Evolutionary conservation across 345 rosid species (phyloP).

Genomic region (Populus davidiana): DNA sequence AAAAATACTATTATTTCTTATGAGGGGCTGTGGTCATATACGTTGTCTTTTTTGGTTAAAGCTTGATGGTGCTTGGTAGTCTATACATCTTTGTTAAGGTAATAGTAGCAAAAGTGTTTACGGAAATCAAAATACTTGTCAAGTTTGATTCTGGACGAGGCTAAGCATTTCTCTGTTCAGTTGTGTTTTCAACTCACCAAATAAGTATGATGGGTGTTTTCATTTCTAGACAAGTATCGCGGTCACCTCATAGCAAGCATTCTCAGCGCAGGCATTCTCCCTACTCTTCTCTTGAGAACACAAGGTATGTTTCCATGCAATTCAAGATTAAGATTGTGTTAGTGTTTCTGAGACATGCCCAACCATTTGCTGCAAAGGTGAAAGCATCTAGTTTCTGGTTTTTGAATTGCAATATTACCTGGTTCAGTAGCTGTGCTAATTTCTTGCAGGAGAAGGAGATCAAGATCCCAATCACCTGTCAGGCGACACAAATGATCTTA

Average conservation of each 20-base stretch:
- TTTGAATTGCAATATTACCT: background rate
- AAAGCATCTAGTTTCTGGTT: constrained; percentile 22
- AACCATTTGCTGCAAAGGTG: constrained; percentile 56
- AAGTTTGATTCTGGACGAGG: constrained; percentile 29
- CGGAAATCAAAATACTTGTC: constrained; percentile 19
- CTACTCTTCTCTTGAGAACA: constrained; percentile 86
- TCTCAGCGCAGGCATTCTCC: constrained; percentile 96
- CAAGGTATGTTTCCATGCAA: constrained; percentile 56
- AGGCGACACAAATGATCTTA: constrained; percentile 46
- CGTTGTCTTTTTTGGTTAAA: background rate
- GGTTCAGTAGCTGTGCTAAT: constrained; percentile 4
- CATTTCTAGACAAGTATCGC: constrained; percentile 94
- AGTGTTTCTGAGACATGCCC: constrained; percentile 38
- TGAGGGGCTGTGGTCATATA: background rate
- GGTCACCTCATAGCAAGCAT: constrained; percentile 99
- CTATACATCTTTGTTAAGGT: constrained; percentile 4
- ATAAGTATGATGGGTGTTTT: constrained; percentile 79
- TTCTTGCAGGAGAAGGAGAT: constrained; percentile 59
- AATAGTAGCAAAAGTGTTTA: constrained; percentile 14
- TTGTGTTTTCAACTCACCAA: constrained; percentile 50
- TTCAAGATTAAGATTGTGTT: constrained; percentile 36
- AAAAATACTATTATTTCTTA: too few species aligned
- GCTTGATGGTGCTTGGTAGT: constrained; percentile 7
- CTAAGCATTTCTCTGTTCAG: constrained; percentile 33
- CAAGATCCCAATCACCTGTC: constrained; percentile 78